Evolutionary conservation across 129 eudicot species (phyloP).

Genomic region (Lactuca saligna): DNA sequence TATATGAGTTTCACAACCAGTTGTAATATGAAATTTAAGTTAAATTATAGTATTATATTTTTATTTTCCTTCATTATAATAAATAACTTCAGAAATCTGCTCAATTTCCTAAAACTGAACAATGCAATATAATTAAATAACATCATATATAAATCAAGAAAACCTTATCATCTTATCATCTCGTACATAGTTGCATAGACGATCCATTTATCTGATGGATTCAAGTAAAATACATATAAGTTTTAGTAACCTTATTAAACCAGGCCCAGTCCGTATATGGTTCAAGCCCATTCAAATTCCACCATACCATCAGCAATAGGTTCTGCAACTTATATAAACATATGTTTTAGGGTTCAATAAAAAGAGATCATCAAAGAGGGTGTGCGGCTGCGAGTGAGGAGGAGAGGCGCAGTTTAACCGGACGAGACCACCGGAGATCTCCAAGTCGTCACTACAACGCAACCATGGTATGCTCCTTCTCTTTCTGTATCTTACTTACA

Average conservation of each 20-base stretch:
- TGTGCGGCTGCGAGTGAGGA: constrained; percentile 11
- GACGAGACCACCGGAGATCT: constrained; percentile 15
- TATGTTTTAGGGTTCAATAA: constrained; percentile 6
- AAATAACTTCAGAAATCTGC: too few species aligned
- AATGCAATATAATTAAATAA: too few species aligned
- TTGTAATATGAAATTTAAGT: too few species aligned
- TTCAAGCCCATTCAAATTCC: constrained; percentile 11
- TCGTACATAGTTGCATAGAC: too few species aligned
- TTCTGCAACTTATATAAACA: constrained; percentile 11
- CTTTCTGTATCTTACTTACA: not conserved
- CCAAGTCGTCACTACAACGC: not conserved
- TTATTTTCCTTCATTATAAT: too few species aligned
- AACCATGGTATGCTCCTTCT: constrained; percentile 22
- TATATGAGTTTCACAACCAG: too few species aligned
- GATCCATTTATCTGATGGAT: too few species aligned
- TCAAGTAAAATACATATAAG: too few species aligned
- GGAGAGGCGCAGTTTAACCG: constrained; percentile 6
- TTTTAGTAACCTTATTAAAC: not conserved
- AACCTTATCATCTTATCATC: too few species aligned
- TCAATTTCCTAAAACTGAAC: too few species aligned
- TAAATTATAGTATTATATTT: too few species aligned
- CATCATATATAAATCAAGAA: too few species aligned
- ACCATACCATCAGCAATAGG: not conserved
- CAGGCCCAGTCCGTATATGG: not conserved
- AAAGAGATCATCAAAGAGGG: not conserved